A percentile compares a stretch with the other conserved stretches of the same genome.
Evolutionary conservation across 2,329 filamentous ascomycete species (phyloP).

Genomic region (Penicillium sp.): DNA sequence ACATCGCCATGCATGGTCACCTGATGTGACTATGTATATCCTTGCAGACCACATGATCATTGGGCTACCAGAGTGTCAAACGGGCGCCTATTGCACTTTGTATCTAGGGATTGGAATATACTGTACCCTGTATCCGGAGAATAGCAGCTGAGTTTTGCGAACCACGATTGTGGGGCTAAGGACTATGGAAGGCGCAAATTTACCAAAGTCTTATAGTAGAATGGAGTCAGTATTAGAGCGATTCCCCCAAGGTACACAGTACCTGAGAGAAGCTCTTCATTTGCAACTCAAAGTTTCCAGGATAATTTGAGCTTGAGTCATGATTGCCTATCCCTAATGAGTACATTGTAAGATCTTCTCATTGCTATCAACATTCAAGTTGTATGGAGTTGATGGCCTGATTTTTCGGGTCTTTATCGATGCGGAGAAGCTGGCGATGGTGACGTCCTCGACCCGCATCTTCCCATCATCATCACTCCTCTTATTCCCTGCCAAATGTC

Average conservation of each 20-base stretch:
- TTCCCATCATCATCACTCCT: not conserved
- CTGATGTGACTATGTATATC: not conserved
- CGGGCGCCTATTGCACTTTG: too few relatives aligned
- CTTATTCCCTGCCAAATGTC: not conserved
- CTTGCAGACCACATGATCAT: too few relatives aligned
- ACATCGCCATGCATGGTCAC: not conserved
- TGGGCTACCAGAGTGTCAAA: too few relatives aligned
- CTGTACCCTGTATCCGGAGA: too few relatives aligned
- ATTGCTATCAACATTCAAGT: not conserved
- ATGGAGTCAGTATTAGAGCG: not conserved
- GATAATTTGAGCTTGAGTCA: not conserved
- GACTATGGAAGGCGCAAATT: not conserved
- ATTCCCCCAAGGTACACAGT: conserved; percentile 23
- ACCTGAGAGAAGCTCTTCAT: not conserved
- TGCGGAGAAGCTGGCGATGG: conserved; percentile 15
- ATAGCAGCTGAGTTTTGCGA: too few relatives aligned
- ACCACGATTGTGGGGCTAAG: not conserved
- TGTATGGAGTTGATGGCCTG: not conserved
- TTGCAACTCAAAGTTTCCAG: not conserved
- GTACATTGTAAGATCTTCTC: too few relatives aligned
- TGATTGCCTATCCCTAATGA: not conserved
- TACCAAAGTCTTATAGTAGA: not conserved
- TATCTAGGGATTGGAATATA: too few relatives aligned
- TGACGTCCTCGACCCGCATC: conserved; percentile 29
- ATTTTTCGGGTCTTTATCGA: not conserved